Evolutionary conservation across 2,329 filamentous ascomycete species (phyloP), one percentile per base, ranked within the genome.

Genomic region (Aspergillus transmontanensis): DNA sequence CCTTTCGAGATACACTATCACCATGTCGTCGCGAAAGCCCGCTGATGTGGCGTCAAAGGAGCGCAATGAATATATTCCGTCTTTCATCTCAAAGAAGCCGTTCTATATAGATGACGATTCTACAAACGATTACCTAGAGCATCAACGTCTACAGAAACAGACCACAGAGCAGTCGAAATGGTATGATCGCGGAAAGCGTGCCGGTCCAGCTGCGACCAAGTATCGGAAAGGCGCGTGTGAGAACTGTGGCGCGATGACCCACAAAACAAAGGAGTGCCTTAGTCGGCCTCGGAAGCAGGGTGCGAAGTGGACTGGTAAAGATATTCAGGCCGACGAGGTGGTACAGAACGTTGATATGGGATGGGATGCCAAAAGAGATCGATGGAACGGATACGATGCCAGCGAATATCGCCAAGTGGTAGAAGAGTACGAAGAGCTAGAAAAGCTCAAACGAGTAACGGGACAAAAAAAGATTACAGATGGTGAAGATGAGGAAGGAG

Each of bases 201-300:
- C 87, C 12, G 93, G 92, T 0, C 92, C 93, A 4, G 93, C 93
- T 0, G 93, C 94, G 57, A 99, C 95, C 69, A 99, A 97, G 76
- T 99, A 92, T 77, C 92, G 96, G 69, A 99, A 98, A 82, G 95
- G 96, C 74, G 94, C 95, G 59, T 99, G 95, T 81, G 94, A 98
- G 80, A 99, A 99, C 80, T 99, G 95, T 81, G 95, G 95, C 72
- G 90, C 93, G 62, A 96, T 98, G 91, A 93, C 92, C 68, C 95
- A 99, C 81, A 96, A 96, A 80, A 90, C 89, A 58, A 97, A 96
- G 75, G 94, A 98, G 74, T 99, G 95, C 75, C 81, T 99, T 57
- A 93, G 90, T 73, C 87, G 95, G 59, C 95, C 94, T 34, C 87
- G 95, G 63, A 96, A 96, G 58, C 89, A 90, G 61, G 94, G 95